Conservation (phyloP, 1,284 basidiomycete genomes). For the Ceratobasidium sp. region DNA sequence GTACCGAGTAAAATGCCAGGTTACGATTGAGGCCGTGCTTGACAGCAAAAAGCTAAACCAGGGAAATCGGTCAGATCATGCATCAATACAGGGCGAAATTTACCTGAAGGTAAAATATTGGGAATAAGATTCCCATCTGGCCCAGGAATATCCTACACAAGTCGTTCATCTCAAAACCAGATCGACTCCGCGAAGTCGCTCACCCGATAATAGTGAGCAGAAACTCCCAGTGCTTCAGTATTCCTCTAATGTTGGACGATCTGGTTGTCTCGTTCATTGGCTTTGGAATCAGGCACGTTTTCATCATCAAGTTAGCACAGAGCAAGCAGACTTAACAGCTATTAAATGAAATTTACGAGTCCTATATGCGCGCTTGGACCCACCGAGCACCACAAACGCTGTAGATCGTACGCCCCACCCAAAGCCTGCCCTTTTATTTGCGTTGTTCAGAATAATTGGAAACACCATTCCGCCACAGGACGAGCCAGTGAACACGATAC, state of each 20-base stretch:
- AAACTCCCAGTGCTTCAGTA: conserved; percentile 13
- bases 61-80: background rate
- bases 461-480: conserved; percentile 68
- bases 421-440: conserved; percentile 65
- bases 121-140: conserved; percentile 21
- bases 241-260: conserved; percentile 1
- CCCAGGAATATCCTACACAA: conserved; percentile 1
- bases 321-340: conserved; percentile 5
- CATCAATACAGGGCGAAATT: no score
- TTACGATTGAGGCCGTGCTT: conserved; percentile 9
- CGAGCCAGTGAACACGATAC: conserved; percentile 60
- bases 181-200: background rate
- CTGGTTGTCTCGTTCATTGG: background rate
- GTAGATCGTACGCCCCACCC: conserved; percentile 56
- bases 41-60: conserved; percentile 18
- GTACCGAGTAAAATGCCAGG: conserved; percentile 32
- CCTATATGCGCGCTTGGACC: background rate
- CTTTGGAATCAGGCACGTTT: conserved; percentile 16
- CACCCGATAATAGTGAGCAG: background rate
- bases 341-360: no score
- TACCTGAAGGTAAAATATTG: conserved; percentile 36
- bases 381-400: conserved; percentile 27
- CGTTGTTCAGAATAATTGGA: conserved; percentile 66
- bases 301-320: conserved; percentile 39
- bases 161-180: background rate